Conservation (phyloP, 148 eudicot species). For the Chenopodium formosanum region DNA sequence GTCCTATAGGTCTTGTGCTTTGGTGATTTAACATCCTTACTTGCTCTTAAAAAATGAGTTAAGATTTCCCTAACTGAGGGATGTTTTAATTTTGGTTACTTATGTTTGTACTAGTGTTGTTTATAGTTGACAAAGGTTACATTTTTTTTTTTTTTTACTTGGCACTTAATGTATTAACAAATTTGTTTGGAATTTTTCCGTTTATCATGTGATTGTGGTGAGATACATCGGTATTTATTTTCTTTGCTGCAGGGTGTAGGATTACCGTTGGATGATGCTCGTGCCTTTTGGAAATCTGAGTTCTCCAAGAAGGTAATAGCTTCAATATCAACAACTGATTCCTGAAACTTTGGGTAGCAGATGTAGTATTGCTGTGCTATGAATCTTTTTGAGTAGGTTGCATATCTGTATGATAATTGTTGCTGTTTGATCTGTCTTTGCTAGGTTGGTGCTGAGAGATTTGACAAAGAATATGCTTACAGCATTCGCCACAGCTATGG, state of each 20-base stretch:
- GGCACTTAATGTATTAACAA: not conserved
- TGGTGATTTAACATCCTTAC: no score
- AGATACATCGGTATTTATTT: not conserved
- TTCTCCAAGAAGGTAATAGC: constrained; percentile 72
- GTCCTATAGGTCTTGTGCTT: not conserved
- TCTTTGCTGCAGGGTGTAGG: constrained; percentile 78
- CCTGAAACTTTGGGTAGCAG: no score
- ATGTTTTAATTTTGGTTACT: not conserved
- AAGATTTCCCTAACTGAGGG: not conserved
- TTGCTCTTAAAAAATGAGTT: not conserved
- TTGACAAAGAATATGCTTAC: constrained; percentile 96
- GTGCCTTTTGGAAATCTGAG: constrained; percentile 94
- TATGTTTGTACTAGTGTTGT: not conserved
- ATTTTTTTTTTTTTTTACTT: not conserved
- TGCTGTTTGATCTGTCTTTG: constrained; percentile 15
- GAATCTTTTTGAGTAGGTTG: not conserved
- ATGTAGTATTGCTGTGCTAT: not conserved
- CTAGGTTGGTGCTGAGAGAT: constrained; percentile 91
- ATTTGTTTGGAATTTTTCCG: not conserved
- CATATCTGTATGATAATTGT: not conserved
- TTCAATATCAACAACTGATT: not conserved
- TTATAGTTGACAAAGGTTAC: not conserved
- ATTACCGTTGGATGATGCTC: constrained; percentile 91
- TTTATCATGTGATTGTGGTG: constrained; percentile 11
- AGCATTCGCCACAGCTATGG: constrained; percentile 90